Conservation (phyloP, 495 filamentous ascomycete genomes). For the Aspergillus egyptiacus region DNA sequence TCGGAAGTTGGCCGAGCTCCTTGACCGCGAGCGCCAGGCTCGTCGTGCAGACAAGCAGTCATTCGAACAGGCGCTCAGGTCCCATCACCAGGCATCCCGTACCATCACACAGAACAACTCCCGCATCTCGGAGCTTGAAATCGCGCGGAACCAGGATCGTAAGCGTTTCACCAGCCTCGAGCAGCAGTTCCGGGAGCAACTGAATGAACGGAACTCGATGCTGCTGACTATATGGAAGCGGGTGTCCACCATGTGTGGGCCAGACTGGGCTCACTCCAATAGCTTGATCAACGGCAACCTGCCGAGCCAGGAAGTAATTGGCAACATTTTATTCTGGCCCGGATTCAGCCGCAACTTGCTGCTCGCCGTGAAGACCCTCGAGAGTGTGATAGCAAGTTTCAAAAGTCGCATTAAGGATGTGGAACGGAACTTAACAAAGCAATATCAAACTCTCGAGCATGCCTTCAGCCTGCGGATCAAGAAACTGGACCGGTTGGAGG, state of each 20-base stretch:
- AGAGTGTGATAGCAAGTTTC: slow-evolving; percentile 74
- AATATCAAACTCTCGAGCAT: slow-evolving; percentile 82
- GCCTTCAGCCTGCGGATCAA: slow-evolving; percentile 72
- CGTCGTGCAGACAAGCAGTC: slow-evolving; percentile 79
- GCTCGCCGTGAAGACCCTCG: slow-evolving; percentile 80
- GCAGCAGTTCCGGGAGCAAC: slow-evolving; percentile 72
- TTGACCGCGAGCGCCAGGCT: slow-evolving; percentile 84
- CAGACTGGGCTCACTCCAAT: slow-evolving; percentile 88
- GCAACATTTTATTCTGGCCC: slow-evolving; percentile 64
- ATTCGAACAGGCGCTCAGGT: slow-evolving; percentile 80
- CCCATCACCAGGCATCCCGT: slow-evolving; percentile 73
- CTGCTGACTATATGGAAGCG: slow-evolving; percentile 83
- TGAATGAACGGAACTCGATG: slow-evolving; percentile 82
- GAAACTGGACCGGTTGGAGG: slow-evolving; percentile 82
- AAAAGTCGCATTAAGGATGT: slow-evolving; percentile 72
- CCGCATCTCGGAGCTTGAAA: slow-evolving; percentile 79
- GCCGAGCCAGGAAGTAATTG: slow-evolving; percentile 72
- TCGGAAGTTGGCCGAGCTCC: slow-evolving; percentile 74
- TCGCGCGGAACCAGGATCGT: slow-evolving; percentile 62
- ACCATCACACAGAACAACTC: slow-evolving; percentile 78
- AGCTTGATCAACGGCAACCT: slow-evolving; percentile 81
- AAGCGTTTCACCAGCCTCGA: slow-evolving; percentile 70
- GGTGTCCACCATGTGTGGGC: slow-evolving; percentile 76
- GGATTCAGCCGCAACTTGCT: slow-evolving; percentile 86
- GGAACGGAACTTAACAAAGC: slow-evolving; percentile 81